These are phyloP conservation scores for Candida arabinofermentans DNA, from an alignment of 805 yeast genomes.

Conservation along the genomic window DNA sequence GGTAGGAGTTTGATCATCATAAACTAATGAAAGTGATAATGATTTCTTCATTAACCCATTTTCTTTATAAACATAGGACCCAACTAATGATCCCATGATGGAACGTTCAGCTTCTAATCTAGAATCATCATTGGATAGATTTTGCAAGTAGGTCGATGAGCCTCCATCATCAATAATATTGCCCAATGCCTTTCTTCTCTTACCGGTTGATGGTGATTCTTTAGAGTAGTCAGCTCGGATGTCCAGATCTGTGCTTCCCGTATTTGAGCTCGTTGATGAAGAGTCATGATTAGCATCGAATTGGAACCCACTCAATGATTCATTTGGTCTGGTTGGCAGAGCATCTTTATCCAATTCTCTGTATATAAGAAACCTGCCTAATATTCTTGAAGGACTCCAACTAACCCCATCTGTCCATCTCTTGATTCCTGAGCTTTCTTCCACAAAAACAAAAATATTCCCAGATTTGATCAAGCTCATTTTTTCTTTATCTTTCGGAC, in stretches of 20 bases:
- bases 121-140: not conserved
- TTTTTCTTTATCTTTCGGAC: slow-evolving; percentile 83
- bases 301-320: slow-evolving; percentile 22
- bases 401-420: slow-evolving; percentile 97
- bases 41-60: slow-evolving; percentile 83
- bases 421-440: slow-evolving; percentile 76
- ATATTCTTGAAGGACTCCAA: slow-evolving; percentile 89
- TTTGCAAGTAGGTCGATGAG: not conserved
- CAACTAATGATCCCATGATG: slow-evolving; percentile 53
- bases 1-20: slow-evolving; percentile 14
- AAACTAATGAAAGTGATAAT: slow-evolving; percentile 53
- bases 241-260: not conserved
- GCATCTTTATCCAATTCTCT: slow-evolving; percentile 56
- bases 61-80: slow-evolving; percentile 61
- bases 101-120: slow-evolving; percentile 25
- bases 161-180: not conserved
- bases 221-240: not conserved
- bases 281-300: not conserved
- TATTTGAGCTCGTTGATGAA: not conserved
- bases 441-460: slow-evolving; percentile 78
- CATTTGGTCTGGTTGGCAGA: slow-evolving; percentile 20
- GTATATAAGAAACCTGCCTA: slow-evolving; percentile 81
- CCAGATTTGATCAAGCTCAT: slow-evolving; percentile 65
- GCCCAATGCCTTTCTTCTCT: slow-evolving; percentile 2
- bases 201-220: not conserved